These are phyloP conservation scores for Populus hybrid DNA, from an alignment of 441 rosid species.

Conservation along the genomic window DNA sequence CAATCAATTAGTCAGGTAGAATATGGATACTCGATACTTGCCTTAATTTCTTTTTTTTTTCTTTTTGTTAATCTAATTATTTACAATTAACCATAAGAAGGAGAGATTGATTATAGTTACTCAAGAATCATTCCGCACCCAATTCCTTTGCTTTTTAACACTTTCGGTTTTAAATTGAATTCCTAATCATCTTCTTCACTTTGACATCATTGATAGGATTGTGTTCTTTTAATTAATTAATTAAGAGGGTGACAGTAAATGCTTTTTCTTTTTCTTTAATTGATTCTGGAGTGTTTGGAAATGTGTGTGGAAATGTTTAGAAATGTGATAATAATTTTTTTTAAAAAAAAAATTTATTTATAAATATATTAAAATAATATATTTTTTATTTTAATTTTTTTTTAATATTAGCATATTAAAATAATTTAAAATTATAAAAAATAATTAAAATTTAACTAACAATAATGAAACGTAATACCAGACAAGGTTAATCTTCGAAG, in stretches of 20 bases:
- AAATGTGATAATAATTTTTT: no score
- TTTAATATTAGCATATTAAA: no score
- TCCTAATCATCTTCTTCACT: not conserved
- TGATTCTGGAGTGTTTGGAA: no score
- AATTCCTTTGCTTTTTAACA: not conserved
- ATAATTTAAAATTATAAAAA: no score
- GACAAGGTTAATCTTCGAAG: no score
- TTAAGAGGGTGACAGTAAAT: not conserved
- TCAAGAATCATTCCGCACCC: slow-evolving; percentile 2
- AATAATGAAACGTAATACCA: no score
- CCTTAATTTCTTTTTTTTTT: not conserved
- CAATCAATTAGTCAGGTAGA: no score
- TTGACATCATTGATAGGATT: not conserved
- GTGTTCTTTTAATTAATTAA: not conserved
- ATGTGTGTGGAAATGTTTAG: no score
- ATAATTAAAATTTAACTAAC: no score
- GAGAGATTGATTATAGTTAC: not conserved
- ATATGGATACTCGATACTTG: not conserved
- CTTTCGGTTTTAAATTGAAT: not conserved
- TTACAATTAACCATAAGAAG: not conserved
- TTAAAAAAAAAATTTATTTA: no score
- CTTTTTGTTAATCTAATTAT: not conserved
- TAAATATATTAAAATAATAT: no score
- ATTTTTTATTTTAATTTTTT: no score
- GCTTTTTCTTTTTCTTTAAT: not conserved